Base-by-base conservation (phyloP, 2,329 filamentous ascomycete species). In the Hypoxylon sp. region DNA sequence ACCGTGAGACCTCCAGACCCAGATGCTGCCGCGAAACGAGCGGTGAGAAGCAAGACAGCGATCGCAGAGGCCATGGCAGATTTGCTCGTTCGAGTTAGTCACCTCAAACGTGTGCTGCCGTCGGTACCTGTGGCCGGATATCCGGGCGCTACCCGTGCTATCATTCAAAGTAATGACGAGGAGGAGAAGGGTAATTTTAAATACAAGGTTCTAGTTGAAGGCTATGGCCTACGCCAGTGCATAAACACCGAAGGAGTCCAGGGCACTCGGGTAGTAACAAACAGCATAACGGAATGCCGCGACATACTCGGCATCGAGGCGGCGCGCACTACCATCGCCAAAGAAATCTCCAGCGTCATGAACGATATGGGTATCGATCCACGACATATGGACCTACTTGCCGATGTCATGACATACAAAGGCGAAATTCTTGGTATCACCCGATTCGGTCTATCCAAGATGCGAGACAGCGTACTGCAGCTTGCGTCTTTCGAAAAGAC, bases 351-450 rank as follows among this genome's bases (percentile, higher is more conserved):
- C 43, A 80, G 81, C 42, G 94, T 97, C 67, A 99, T 97, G 92
- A 84, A 84, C 25, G 86, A 88, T 69, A 97, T 99, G 91, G 86
- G 84, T 71, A 97, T 99, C 65, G 94, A 99, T 73, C 93, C 92
- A 32, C 89, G 94, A 47, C 94, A 99, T 75, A 97, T 99, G 91
- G 89, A 97, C 70, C 82, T 99, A 12, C 83, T 99, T 1, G 93
- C 94, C 7, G 94, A 99, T 67, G 92, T 97, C 44, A 99, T 99
- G 94, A 97, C 94, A 1, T 97, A 93, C 80, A 97, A 97, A 76
- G 94, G 94, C 40, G 93, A 97, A 63, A 90, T 99, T 0, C 81
- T 97, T 12, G 94, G 94, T 41, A 99, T 99, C 69, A 99, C 94
- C 2, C 88, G 94, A 21, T 97, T 97, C 71, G 94, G 94, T 41